phyloP scores from a whole-genome alignment of 495 filamentous ascomycete genomes.

The Penicillium canescens region DNA sequence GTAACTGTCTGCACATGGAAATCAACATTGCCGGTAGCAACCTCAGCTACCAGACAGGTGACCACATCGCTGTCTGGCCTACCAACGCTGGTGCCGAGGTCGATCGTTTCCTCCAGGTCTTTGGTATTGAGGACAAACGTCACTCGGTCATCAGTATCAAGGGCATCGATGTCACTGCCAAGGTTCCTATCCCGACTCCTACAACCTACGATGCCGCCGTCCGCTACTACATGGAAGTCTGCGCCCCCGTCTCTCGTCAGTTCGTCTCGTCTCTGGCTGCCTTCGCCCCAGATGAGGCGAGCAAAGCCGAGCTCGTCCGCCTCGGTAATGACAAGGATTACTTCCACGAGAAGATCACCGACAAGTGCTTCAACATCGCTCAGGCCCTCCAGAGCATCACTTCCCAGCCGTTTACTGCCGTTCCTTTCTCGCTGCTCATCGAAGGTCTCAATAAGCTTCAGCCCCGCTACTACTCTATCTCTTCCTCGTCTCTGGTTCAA shows the following conservation, averaged over 20 bases:
- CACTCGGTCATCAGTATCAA: slow-evolving; percentile 87
- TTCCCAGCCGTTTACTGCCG: slow-evolving; percentile 71
- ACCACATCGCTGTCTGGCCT: slow-evolving; percentile 97
- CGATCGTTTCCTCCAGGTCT: slow-evolving; percentile 80
- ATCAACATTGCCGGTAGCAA: slow-evolving; percentile 82
- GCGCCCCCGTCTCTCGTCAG: slow-evolving; percentile 93
- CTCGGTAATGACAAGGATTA: slow-evolving; percentile 94
- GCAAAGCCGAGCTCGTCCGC: slow-evolving; percentile 83
- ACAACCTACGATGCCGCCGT: slow-evolving; percentile 94
- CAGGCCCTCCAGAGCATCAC: slow-evolving; percentile 79
- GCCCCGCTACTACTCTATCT: slow-evolving; percentile 99
- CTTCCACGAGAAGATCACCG: slow-evolving; percentile 84
- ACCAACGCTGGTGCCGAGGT: slow-evolving; percentile 94
- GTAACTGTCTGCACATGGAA: slow-evolving; percentile 98
- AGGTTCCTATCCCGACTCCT: slow-evolving; percentile 95
- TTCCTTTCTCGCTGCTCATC: slow-evolving; percentile 93
- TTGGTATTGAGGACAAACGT: slow-evolving; percentile 74
- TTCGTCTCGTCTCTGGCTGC: slow-evolving; percentile 84
- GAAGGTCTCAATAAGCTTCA: slow-evolving; percentile 94
- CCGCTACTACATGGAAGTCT: slow-evolving; percentile 97
- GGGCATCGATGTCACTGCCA: slow-evolving; percentile 90
- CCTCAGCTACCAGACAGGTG: slow-evolving; percentile 90
- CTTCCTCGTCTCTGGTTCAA: slow-evolving; percentile 91
- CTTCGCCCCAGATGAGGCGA: slow-evolving; percentile 83
- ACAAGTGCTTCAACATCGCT: slow-evolving; percentile 85